phyloP scores from a whole-genome alignment of 352 stramenopile genomes.

The Elongisporangium undulatum region DNA sequence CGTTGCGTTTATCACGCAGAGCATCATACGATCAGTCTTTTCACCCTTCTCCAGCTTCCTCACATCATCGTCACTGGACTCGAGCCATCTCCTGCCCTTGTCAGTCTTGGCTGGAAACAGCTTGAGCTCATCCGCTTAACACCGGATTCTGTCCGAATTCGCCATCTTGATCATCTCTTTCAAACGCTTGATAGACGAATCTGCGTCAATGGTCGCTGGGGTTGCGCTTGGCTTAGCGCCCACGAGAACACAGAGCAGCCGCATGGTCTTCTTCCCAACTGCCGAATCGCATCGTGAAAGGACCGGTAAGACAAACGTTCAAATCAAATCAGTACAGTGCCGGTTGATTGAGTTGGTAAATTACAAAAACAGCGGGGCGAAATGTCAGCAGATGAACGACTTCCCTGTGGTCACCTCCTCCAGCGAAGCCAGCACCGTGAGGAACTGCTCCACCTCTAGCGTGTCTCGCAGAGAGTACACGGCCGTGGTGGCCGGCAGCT shows the following conservation, averaged over 20 bases:
- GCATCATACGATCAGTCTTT: too few species aligned
- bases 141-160: not conserved
- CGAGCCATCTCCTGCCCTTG: too few species aligned
- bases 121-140: not conserved
- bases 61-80: too few species aligned
- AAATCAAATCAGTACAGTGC: not conserved
- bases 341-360: not conserved
- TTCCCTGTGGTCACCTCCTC: slow-evolving; percentile 12
- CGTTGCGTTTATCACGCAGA: too few species aligned
- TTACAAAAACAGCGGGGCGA: not conserved
- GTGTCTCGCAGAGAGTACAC: slow-evolving; percentile 58
- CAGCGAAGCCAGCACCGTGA: slow-evolving; percentile 40
- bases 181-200: not conserved
- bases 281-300: not conserved
- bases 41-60: too few species aligned
- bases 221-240: not conserved
- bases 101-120: not conserved
- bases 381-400: slow-evolving; percentile 25
- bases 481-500: slow-evolving; percentile 44
- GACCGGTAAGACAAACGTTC: slow-evolving; percentile 1
- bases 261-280: not conserved
- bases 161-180: not conserved
- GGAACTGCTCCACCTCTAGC: slow-evolving; percentile 49
- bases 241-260: slow-evolving; percentile 2
- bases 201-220: not conserved